A percentile compares a stretch with the other conserved stretches of the same genome.
Conservation (phyloP, 176 grass and related monocot genomes). For the Hordeum marinum region DNA sequence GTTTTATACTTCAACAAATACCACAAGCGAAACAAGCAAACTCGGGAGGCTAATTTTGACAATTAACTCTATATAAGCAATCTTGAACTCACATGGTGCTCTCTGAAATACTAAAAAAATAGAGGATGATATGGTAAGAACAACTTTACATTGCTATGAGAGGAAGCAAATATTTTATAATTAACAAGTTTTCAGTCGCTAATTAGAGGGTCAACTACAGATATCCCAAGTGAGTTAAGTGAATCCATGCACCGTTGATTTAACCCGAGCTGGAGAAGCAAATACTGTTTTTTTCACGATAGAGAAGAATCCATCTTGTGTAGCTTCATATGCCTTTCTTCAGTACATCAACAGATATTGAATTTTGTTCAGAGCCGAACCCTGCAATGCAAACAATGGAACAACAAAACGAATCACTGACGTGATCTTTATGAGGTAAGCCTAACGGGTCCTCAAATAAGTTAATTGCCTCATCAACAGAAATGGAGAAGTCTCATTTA, state of each 20-base stretch:
- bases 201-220: too few species aligned
- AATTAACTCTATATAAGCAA: conserved; percentile 86
- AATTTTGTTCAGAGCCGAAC: conserved; percentile 69
- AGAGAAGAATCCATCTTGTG: conserved; percentile 86
- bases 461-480: too few species aligned
- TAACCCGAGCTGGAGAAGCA: too few species aligned
- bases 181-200: too few species aligned
- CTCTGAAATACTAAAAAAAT: too few species aligned
- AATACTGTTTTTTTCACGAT: conserved; percentile 44
- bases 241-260: too few species aligned
- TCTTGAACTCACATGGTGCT: background rate
- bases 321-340: conserved; percentile 82
- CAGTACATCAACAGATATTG: conserved; percentile 76
- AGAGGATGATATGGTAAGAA: too few species aligned
- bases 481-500: too few species aligned
- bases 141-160: too few species aligned
- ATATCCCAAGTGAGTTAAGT: too few species aligned
- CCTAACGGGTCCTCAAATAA: too few species aligned
- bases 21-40: background rate
- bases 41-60: background rate
- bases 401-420: background rate
- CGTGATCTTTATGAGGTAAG: background rate
- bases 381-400: conserved; percentile 42
- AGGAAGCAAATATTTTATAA: too few species aligned
- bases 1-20: background rate